Conservation (phyloP, 805 yeast species). For the Starmerella bombicola region DNA sequence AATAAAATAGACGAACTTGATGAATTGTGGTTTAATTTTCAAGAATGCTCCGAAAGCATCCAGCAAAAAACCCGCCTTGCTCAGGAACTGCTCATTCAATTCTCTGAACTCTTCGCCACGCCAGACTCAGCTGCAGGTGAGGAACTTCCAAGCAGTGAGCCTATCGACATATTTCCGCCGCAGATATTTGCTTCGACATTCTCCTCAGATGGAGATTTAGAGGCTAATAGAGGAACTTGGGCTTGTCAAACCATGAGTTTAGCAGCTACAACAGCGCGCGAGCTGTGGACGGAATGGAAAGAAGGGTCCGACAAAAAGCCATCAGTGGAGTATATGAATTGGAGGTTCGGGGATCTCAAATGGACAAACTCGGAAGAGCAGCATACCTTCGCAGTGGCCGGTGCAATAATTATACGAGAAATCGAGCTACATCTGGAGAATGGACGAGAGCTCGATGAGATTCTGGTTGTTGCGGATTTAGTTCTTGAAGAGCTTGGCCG, state of each 20-base stretch:
- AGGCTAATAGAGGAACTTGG: too few species aligned
- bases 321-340: slow-evolving; percentile 6
- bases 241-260: too few species aligned
- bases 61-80: neutral
- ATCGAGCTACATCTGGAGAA: slow-evolving; percentile 10
- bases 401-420: slow-evolving; percentile 9
- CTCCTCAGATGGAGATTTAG: too few species aligned
- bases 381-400: neutral
- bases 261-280: neutral
- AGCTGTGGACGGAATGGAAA: slow-evolving; percentile 9
- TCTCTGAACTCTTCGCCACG: too few species aligned
- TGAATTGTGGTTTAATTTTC: neutral
- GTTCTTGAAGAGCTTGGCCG: slow-evolving; percentile 2
- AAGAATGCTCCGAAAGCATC: neutral
- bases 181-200: too few species aligned
- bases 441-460: slow-evolving; percentile 13
- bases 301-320: slow-evolving; percentile 5
- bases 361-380: neutral
- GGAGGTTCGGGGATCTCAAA: slow-evolving; percentile 3
- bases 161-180: too few species aligned
- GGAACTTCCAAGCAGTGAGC: too few species aligned
- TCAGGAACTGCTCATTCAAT: neutral
- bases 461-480: slow-evolving; percentile 7
- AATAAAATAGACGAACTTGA: neutral
- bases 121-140: too few species aligned